phyloP scores from a whole-genome alignment of 2,329 filamentous ascomycete species.

The Penicillium sp. region DNA sequence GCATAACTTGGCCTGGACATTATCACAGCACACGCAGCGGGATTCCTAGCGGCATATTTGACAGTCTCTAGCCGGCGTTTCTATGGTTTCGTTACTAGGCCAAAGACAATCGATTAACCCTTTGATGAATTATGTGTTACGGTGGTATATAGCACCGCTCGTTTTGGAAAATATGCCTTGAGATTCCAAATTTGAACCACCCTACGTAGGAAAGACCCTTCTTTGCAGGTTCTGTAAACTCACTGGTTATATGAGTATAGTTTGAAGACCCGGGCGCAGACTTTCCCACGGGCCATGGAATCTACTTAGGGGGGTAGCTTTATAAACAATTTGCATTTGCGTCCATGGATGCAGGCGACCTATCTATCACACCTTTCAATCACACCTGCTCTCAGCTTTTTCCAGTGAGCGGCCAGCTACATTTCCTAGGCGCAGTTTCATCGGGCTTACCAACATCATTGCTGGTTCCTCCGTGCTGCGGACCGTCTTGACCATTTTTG shows the following conservation, averaged over 20 bases:
- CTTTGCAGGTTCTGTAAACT: too few species aligned
- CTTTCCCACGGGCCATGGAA: too few species aligned
- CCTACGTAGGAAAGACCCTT: too few species aligned
- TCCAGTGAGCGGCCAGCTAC: neutral
- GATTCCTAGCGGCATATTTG: neutral
- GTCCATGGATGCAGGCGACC: too few species aligned
- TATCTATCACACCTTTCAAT: too few species aligned
- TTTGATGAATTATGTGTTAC: neutral
- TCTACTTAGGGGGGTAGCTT: too few species aligned
- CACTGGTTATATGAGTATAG: too few species aligned
- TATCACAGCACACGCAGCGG: neutral
- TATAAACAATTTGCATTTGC: too few species aligned
- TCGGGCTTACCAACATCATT: neutral
- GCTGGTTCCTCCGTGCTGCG: neutral
- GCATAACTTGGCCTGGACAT: neutral
- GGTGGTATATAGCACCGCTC: too few species aligned
- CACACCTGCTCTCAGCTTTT: neutral
- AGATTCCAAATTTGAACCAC: too few species aligned
- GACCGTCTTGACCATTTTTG: conserved; percentile 3
- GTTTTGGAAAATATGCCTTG: too few species aligned
- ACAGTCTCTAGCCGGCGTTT: neutral
- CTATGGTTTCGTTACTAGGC: neutral
- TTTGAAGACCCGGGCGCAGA: too few species aligned
- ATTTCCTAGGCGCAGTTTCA: neutral
- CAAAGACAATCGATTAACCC: neutral